These are phyloP conservation scores for Plenodomus lindquistii DNA, from an alignment of 2,329 filamentous ascomycete species.

Conservation along the genomic window DNA sequence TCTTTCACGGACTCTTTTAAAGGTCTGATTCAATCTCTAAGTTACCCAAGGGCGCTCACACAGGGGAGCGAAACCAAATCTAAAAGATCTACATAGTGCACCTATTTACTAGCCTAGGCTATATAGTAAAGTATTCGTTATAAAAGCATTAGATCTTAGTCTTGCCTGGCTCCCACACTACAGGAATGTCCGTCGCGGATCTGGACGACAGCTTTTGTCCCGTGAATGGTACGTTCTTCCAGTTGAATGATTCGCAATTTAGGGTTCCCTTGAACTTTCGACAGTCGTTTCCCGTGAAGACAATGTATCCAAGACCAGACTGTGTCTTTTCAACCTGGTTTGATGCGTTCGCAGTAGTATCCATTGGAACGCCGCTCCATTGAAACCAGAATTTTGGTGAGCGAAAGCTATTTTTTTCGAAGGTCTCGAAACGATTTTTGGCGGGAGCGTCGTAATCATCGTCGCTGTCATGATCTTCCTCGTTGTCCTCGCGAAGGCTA, in stretches of 20 bases:
- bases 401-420: constrained; percentile 34
- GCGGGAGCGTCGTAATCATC: constrained; percentile 6
- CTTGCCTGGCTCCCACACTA: constrained; percentile 10
- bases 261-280: constrained; percentile 30
- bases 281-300: constrained; percentile 26
- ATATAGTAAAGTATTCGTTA: no score
- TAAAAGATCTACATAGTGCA: no score
- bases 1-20: no score
- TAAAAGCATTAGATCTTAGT: no score
- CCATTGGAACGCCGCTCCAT: constrained; percentile 20
- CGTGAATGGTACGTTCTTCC: constrained; percentile 23
- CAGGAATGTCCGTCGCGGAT: constrained; percentile 18
- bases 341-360: neutral
- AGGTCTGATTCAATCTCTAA: no score
- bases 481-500: neutral
- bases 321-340: neutral
- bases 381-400: constrained; percentile 31
- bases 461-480: neutral
- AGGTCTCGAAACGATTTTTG: constrained; percentile 19
- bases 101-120: no score
- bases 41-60: no score
- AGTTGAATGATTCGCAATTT: constrained; percentile 19
- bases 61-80: no score
- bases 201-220: constrained; percentile 22
- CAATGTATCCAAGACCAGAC: constrained; percentile 25